Evolutionary conservation across 805 yeast species (phyloP), one percentile per base, ranked within the genome.

Genomic region (Suhomyces kilbournensis): DNA sequence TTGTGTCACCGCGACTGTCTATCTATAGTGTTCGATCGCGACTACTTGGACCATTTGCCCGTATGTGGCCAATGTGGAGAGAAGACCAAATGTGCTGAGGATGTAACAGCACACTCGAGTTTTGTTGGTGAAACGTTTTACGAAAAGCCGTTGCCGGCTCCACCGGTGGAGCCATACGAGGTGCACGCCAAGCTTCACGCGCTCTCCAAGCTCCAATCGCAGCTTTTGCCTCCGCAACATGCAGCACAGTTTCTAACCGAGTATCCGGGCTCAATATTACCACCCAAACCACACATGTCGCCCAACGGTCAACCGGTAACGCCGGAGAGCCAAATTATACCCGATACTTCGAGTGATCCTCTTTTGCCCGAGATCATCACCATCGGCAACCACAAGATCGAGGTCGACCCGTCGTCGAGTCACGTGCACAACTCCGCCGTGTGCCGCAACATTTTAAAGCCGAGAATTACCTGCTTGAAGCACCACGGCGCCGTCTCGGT

Each of bases 1-100:
- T 49, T 49, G n/a, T 62, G 67, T 43, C 72, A 68, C 48, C 54
- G 59, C 39, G 63, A 61, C 25, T 68, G 72, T 50, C 55, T 65
- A 14, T 40, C 48, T 19, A 52, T 55, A 9, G 56, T 57, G 54
- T 35, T 60, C 25, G 57, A 55, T 20, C 44, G 51, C 12, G 55
- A 46, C 44, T 49, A 60, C 32, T 25, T 54, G 28, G 45, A 44
- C 4, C 40, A 47, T 3, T 26, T 44, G 30, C 62, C 62, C n/a
- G 40, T 23, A 3, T 61, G 65, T 49, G 51, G 52, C 9, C 35
- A 47, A 12, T 61, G 65, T 26, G 51, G 56, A 4, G 23, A 52
- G 25, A 43, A 48, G 20, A 58, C 64, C 15, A 52, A 46, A 25
- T 56, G 60, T 32, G 46, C 32, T 5, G 59, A 50, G 12, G 28